These are phyloP conservation scores for Colletotrichum sp. DNA, from an alignment of 2,329 filamentous ascomycete species.

Conservation along the genomic window DNA sequence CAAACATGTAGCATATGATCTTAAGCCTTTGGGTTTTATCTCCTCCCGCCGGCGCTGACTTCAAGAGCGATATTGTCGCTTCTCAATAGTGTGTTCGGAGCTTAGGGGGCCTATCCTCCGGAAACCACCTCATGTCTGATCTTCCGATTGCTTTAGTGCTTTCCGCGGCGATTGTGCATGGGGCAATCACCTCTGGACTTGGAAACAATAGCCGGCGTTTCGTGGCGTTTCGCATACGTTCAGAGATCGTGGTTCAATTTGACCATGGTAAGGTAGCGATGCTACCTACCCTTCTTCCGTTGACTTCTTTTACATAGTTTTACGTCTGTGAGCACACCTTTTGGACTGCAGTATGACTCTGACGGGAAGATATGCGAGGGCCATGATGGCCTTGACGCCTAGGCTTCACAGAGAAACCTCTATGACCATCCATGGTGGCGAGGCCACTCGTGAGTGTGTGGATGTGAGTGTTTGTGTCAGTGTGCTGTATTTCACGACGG, in stretches of 20 bases:
- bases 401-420: too few species aligned
- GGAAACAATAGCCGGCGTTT: not conserved
- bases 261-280: not conserved
- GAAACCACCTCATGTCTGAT: rapidly evolving
- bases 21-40: not conserved
- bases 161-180: not conserved
- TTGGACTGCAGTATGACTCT: too few species aligned
- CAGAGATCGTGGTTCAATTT: not conserved
- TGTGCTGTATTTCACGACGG: not conserved
- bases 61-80: not conserved
- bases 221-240: not conserved
- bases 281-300: too few species aligned
- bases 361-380: too few species aligned
- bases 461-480: not conserved
- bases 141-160: not conserved
- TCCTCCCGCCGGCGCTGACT: not conserved
- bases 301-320: too few species aligned
- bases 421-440: not conserved
- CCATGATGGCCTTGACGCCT: too few species aligned
- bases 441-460: not conserved
- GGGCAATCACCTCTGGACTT: rapidly evolving
- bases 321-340: too few species aligned
- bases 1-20: not conserved
- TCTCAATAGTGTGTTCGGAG: not conserved
- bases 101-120: not conserved